phyloP scores from a whole-genome alignment of 2,329 filamentous ascomycete species.

The Lomentospora prolificans region DNA sequence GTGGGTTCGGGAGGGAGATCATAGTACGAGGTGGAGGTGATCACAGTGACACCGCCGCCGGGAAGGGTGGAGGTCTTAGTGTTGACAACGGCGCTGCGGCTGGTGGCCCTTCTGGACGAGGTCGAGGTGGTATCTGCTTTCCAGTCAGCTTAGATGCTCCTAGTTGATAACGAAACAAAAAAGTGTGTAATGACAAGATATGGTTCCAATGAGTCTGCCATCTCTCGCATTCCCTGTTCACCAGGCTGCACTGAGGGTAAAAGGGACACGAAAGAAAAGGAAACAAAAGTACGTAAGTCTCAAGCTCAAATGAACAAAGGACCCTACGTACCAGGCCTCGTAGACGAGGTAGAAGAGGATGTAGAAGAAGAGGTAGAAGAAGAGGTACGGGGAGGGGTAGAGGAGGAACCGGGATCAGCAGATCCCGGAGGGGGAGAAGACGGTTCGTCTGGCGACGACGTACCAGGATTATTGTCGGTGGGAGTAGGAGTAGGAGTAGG shows the following conservation, averaged over 20 bases:
- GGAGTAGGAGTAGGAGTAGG: slow-evolving; percentile 10
- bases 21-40: slow-evolving; percentile 41
- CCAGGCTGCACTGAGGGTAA: too few relatives aligned
- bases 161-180: neutral
- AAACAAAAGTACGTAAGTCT: neutral
- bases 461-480: slow-evolving; percentile 8
- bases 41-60: slow-evolving; percentile 32
- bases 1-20: slow-evolving; percentile 27
- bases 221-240: neutral
- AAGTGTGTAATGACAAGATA: neutral
- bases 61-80: slow-evolving; percentile 36
- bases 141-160: neutral
- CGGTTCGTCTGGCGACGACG: slow-evolving; percentile 13
- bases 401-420: slow-evolving; percentile 20
- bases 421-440: slow-evolving; percentile 19
- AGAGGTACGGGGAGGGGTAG: slow-evolving; percentile 17
- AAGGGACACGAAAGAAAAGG: neutral
- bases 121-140: slow-evolving; percentile 12
- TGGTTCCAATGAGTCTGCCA: too few relatives aligned
- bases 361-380: slow-evolving; percentile 11
- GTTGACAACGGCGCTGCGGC: slow-evolving; percentile 24
- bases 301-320: neutral
- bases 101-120: slow-evolving; percentile 23
- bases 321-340: slow-evolving; percentile 5
- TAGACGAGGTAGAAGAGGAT: slow-evolving; percentile 11